Evolutionary conservation across 192 early-diverging fungal species (phyloP).

Genomic region (Umbelopsis isabellina): DNA sequence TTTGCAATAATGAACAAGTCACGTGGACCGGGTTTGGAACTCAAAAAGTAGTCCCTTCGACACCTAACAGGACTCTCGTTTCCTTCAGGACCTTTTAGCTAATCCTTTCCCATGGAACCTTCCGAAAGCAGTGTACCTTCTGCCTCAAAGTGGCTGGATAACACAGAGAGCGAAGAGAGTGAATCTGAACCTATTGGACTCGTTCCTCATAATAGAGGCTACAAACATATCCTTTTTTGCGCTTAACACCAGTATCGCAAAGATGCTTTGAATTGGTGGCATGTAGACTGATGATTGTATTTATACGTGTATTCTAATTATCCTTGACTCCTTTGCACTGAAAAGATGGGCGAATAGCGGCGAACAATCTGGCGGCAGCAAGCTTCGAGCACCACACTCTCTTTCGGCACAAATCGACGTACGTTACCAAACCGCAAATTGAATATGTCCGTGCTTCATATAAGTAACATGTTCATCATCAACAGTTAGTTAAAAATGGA

Average conservation of each 20-base stretch:
- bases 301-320: background rate
- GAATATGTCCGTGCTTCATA: constrained; percentile 24
- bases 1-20: too few species aligned
- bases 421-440: constrained; percentile 19
- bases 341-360: constrained; percentile 53
- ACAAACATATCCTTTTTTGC: constrained; percentile 58
- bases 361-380: constrained; percentile 47
- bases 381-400: constrained; percentile 47
- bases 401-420: constrained; percentile 36
- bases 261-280: background rate
- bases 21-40: too few species aligned
- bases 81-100: too few species aligned
- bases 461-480: background rate
- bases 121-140: constrained; percentile 19
- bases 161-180: constrained; percentile 35
- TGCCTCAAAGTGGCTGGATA: constrained; percentile 35
- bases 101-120: background rate
- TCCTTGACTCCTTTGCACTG: constrained; percentile 45
- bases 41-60: too few species aligned
- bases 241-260: background rate
- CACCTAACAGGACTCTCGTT: too few species aligned
- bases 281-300: background rate
- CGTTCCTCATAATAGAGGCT: constrained; percentile 68
- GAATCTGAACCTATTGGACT: constrained; percentile 50
- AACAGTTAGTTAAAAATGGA: constrained; percentile 40